These are phyloP conservation scores for Lasiosphaeria ovina DNA, from an alignment of 495 filamentous ascomycete species.

Conservation along the genomic window DNA sequence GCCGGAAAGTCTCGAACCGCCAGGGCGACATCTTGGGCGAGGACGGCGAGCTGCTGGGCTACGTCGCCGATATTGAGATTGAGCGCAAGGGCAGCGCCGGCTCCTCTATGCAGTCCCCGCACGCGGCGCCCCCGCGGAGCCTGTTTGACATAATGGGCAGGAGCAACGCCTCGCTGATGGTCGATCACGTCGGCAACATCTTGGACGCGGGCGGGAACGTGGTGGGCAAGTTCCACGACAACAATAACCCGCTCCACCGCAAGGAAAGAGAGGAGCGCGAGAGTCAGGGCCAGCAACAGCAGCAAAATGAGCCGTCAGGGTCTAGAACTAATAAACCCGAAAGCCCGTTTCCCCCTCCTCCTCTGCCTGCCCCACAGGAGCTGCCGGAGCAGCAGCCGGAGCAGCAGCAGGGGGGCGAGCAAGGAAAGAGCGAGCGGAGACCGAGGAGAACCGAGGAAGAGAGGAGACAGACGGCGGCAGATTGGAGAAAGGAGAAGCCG, in stretches of 20 bases:
- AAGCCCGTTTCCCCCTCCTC: background rate
- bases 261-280: slow-evolving; percentile 24
- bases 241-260: slow-evolving; percentile 33
- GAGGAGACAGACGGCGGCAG: slow-evolving; percentile 38
- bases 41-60: slow-evolving; percentile 45
- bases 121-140: slow-evolving; percentile 16
- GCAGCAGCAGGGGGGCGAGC: slow-evolving; percentile 7
- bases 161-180: slow-evolving; percentile 38
- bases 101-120: background rate
- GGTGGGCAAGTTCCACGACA: slow-evolving; percentile 46
- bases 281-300: background rate
- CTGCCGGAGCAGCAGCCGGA: slow-evolving; percentile 6
- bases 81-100: slow-evolving; percentile 13
- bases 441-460: slow-evolving; percentile 31
- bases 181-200: slow-evolving; percentile 47
- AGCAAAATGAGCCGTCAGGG: background rate
- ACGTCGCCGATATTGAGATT: slow-evolving; percentile 45
- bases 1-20: slow-evolving; percentile 39
- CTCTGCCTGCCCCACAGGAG: background rate
- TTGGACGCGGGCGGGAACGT: slow-evolving; percentile 41
- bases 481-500: slow-evolving; percentile 37
- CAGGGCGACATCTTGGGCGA: slow-evolving; percentile 46
- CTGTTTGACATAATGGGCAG: slow-evolving; percentile 37
- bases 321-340: background rate
- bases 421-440: slow-evolving; percentile 14